Evolutionary conservation across 78 protist genomes (phyloP).

Genomic region (Isochrysis galbana): DNA sequence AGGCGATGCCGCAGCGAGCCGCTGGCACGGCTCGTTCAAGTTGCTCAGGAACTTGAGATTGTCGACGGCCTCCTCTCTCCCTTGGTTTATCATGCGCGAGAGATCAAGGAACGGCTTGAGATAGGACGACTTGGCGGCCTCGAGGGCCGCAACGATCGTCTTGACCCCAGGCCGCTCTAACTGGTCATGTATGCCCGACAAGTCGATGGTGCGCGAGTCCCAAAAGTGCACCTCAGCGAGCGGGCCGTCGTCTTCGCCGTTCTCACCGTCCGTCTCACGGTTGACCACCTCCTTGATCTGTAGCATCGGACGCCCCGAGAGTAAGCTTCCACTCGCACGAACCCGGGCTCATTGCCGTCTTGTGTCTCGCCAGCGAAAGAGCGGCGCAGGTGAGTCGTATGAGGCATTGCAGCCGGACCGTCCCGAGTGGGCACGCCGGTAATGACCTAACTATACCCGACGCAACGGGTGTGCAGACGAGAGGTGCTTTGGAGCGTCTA

Average conservation of each 20-base stretch:
- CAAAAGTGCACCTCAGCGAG: constrained; percentile 79
- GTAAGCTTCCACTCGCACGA: constrained; percentile 46
- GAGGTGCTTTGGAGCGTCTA: too few relatives aligned
- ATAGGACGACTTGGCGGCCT: constrained; percentile 62
- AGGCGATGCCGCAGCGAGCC: constrained; percentile 53
- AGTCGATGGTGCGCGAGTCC: constrained; percentile 61
- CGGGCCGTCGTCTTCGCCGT: constrained; percentile 62
- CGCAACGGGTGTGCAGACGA: too few relatives aligned
- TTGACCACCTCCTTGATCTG: constrained; percentile 74
- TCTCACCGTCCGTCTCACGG: constrained; percentile 45
- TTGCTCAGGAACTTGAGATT: constrained; percentile 64
- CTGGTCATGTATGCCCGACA: constrained; percentile 66
- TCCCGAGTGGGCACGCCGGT: too few relatives aligned
- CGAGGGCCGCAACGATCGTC: constrained; percentile 59
- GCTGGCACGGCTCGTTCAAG: constrained; percentile 68
- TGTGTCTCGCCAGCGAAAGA: constrained; percentile 19
- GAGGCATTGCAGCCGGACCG: constrained; percentile 39
- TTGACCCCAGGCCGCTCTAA: constrained; percentile 55
- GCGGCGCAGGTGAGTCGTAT: not conserved
- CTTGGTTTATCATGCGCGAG: constrained; percentile 27
- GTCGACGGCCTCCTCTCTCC: constrained; percentile 62
- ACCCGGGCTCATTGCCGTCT: not conserved
- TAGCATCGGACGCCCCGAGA: not conserved
- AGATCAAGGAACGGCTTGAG: constrained; percentile 64
- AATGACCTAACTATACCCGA: too few relatives aligned